A percentile compares a stretch with the other conserved stretches of the same genome.
Conservation (phyloP, 2,329 filamentous ascomycete species). For the Aspergillus arachidicola region DNA sequence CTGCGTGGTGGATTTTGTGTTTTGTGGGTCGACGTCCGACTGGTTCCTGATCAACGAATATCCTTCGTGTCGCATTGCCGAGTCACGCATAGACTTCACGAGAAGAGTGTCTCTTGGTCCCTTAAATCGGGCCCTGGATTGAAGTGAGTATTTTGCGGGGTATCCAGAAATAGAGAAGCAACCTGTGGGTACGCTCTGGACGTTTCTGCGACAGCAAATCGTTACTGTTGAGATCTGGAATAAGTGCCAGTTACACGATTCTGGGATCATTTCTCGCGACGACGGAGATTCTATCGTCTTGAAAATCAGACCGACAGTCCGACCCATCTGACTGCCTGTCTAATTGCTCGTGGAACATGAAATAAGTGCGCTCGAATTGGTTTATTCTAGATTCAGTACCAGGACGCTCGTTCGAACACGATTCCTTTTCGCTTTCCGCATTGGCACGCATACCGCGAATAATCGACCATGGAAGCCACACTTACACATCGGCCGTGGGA, state of each 20-base stretch:
- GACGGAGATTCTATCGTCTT: conserved; percentile 10
- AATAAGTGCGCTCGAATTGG: conserved; percentile 19
- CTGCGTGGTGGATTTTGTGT: not conserved
- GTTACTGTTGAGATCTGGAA: not conserved
- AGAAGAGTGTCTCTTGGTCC: not conserved
- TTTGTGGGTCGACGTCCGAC: conserved; percentile 1
- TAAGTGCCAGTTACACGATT: conserved; percentile 2
- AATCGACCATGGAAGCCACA: conserved; percentile 41
- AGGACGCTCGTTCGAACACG: conserved; percentile 10
- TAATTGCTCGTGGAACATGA: conserved; percentile 28
- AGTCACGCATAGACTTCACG: not conserved
- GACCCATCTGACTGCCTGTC: conserved; percentile 3
- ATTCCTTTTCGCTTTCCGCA: not conserved
- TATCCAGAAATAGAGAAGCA: not conserved
- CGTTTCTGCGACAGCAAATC: not conserved
- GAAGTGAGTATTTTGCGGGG: not conserved
- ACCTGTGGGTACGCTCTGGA: not conserved
- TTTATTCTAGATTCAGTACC: conserved; percentile 1
- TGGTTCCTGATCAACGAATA: not conserved
- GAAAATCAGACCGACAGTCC: not conserved
- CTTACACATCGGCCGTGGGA: conserved; percentile 50
- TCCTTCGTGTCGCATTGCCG: conserved; percentile 5
- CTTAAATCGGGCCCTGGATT: not conserved
- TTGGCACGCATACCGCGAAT: conserved; percentile 6
- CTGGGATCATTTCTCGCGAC: not conserved